These are phyloP conservation scores for Aureobasidium sp. DNA, from an alignment of 2,329 filamentous ascomycete species.

Conservation along the genomic window DNA sequence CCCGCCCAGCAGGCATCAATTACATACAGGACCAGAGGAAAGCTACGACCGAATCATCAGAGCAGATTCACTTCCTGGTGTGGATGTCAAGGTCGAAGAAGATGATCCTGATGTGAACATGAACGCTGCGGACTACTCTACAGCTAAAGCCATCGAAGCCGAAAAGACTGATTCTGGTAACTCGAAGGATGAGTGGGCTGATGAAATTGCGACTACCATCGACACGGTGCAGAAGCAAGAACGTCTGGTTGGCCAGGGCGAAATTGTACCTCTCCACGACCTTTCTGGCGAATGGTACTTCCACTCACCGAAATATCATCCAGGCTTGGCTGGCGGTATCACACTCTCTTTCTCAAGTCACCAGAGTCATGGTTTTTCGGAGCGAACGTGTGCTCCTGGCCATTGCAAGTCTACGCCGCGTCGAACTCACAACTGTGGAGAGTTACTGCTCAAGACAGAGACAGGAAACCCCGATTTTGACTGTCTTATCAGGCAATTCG, in stretches of 20 bases:
- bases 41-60: not conserved
- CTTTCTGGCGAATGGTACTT: not conserved
- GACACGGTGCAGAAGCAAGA: not conserved
- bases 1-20: too few species aligned
- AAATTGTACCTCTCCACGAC: not conserved
- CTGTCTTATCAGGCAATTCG: not conserved
- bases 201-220: not conserved
- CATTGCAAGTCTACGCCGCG: not conserved
- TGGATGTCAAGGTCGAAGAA: not conserved
- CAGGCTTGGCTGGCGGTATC: too few species aligned
- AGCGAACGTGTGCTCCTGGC: not conserved
- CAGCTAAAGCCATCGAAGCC: not conserved
- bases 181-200: not conserved
- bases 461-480: not conserved
- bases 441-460: not conserved
- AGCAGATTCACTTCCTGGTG: not conserved
- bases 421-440: not conserved
- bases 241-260: not conserved
- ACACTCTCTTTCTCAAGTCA: not conserved
- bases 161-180: not conserved
- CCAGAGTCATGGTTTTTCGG: too few species aligned
- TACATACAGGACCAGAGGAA: too few species aligned
- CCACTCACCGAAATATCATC: not conserved
- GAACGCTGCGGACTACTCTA: too few species aligned
- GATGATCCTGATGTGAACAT: not conserved